A percentile compares a stretch with the other conserved stretches of the same genome.
Evolutionary conservation across 345 rosid species (phyloP).

Genomic region (Eucalyptus camaldulensis): DNA sequence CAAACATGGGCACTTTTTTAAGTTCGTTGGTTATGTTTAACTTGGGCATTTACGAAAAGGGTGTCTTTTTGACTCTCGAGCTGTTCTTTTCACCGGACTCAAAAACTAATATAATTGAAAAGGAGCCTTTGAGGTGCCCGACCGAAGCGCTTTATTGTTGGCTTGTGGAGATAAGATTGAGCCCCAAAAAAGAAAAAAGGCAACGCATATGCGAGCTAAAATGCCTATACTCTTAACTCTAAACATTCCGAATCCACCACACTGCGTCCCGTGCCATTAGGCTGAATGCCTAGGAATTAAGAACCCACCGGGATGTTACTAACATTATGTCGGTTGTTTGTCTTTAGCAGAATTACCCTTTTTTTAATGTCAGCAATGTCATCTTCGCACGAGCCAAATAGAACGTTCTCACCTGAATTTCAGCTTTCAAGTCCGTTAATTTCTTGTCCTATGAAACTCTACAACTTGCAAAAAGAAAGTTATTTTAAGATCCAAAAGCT

Average conservation of each 20-base stretch:
- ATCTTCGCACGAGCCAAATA: background rate
- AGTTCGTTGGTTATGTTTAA: background rate
- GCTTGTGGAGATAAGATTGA: background rate
- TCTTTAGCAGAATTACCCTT: background rate
- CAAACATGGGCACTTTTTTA: background rate
- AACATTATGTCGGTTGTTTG: background rate
- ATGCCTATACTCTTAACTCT: background rate
- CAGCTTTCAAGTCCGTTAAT: background rate
- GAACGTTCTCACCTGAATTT: background rate
- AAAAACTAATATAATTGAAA: background rate
- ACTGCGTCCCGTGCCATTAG: background rate
- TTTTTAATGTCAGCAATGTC: background rate
- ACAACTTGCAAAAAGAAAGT: background rate
- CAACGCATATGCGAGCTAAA: background rate
- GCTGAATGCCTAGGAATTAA: background rate
- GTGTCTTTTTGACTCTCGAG: background rate
- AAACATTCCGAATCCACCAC: background rate
- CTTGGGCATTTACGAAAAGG: background rate
- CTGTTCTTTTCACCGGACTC: background rate
- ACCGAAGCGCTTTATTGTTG: background rate
- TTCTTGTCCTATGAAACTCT: background rate
- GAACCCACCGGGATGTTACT: background rate
- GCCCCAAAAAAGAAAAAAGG: background rate
- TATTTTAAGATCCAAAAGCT: background rate
- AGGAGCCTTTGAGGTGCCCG: background rate